Base-by-base conservation (phyloP, 805 yeast genomes). In the Hanseniaspora lachancei region DNA sequence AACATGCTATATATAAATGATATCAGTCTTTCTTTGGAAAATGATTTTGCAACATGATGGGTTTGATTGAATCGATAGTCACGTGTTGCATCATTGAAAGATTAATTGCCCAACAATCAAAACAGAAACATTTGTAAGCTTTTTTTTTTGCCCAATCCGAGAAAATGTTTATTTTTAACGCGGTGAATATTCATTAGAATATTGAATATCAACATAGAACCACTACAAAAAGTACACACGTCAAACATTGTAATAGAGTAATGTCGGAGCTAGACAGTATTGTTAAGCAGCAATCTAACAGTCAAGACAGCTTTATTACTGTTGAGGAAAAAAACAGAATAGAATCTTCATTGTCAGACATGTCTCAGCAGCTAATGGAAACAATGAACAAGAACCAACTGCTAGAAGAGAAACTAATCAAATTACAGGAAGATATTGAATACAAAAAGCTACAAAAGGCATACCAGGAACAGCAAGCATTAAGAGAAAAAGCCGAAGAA, bases 401-500 rank as follows among this genome's bases (percentile, higher is more conserved):
- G 9, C 24, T 53, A 13, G 56, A 53, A 46, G 34, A 27, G 16
- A 23, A 36, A 18, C 12, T 53, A 10, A 46, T 46, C 3, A 46
- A 44, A 20, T 15, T 46, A 8, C 56, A 53, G 39, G 56, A 53
- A 20, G 23, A 38, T 5, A 29, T 43, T n/a, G 29, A 35, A 13
- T n/a, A 15, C 18, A 38, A 46, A 24, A 16, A 39, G 15, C 18
- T 46, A 12, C 40, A 53, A 32, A 27, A 44, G 8, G 9, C 27
- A 13, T 9, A 16, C 7, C 3, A 38, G 20, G 41, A 38, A 18
- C 36, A 44, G 16, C 32, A 8, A 16, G 27, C 24, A 2, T 5
- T 21, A 2, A 46, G 32, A 21, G 67, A 66, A 10, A 71, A 66
- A 8, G 83, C 87, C 0, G 84, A 82, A 60, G 70, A 69, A 12